Conservation (phyloP, 768 basidiomycete genomes). For the Porphyrellus cyaneotinctus region DNA sequence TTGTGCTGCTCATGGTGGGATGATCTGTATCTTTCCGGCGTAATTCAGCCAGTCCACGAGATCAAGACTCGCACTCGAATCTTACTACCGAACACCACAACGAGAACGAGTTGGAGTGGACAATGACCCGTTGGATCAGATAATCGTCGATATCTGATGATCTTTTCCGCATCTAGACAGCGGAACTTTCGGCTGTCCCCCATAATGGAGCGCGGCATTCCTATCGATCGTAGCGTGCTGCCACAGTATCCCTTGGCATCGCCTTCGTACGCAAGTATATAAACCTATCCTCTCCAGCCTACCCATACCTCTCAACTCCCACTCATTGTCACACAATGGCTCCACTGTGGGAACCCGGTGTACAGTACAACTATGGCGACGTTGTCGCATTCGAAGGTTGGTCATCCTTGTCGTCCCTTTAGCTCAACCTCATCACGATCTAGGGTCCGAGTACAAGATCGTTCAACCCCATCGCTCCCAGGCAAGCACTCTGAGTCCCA, state of each 20-base stretch:
- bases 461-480: conserved; percentile 70
- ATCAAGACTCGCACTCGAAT: too few species aligned
- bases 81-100: too few species aligned
- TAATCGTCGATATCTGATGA: conserved; percentile 11
- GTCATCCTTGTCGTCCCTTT: background rate
- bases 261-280: conserved; percentile 17
- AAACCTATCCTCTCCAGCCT: conserved; percentile 3
- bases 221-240: conserved; percentile 1
- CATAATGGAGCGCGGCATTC: background rate
- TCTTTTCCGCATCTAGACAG: conserved; percentile 11
- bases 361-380: conserved; percentile 49
- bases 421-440: conserved; percentile 11
- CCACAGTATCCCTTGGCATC: background rate
- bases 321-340: conserved; percentile 33
- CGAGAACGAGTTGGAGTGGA: too few species aligned
- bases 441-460: conserved; percentile 58
- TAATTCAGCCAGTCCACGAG: too few species aligned
- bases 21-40: background rate
- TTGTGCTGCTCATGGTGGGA: conserved; percentile 21
- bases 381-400: conserved; percentile 56
- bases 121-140: conserved; percentile 31
- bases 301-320: conserved; percentile 7
- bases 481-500: conserved; percentile 33
- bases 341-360: conserved; percentile 58
- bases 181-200: background rate